Conservation (phyloP, 306 rosid species). For the Ceratonia siliqua region DNA sequence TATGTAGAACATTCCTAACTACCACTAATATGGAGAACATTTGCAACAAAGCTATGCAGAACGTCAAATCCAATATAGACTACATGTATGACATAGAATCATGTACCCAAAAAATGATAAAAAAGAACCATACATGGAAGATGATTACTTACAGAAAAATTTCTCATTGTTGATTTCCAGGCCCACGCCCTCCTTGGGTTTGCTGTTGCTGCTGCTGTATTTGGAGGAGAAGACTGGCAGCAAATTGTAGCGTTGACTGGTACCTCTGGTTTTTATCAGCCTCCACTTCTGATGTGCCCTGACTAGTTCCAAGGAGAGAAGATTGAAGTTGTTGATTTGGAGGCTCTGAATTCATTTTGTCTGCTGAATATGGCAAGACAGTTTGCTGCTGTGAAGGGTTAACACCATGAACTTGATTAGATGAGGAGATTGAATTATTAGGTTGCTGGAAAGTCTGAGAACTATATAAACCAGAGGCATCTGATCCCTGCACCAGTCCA, state of each 20-base stretch:
- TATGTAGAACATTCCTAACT: no score
- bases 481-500: slow-evolving; percentile 60
- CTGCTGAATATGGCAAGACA: slow-evolving; percentile 49
- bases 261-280: slow-evolving; percentile 88
- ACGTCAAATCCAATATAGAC: background rate
- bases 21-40: no score
- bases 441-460: slow-evolving; percentile 61
- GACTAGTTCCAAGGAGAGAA: slow-evolving; percentile 59
- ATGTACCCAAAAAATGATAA: background rate
- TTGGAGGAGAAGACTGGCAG: slow-evolving; percentile 92
- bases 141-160: slow-evolving; percentile 56
- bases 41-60: background rate
- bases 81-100: background rate
- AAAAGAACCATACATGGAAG: slow-evolving; percentile 24
- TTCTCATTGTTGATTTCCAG: slow-evolving; percentile 76
- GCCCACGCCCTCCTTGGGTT: slow-evolving; percentile 61
- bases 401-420: slow-evolving; percentile 59
- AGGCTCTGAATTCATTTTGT: slow-evolving; percentile 60
- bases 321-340: slow-evolving; percentile 69
- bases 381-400: slow-evolving; percentile 59
- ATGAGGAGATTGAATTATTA: slow-evolving; percentile 45
- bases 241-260: slow-evolving; percentile 87
- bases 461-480: slow-evolving; percentile 61
- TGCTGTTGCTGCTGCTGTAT: slow-evolving; percentile 86
- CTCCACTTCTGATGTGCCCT: slow-evolving; percentile 75